Evolutionary conservation across 106 monocot genomes (phyloP), one percentile per base, ranked within the genome.

Genomic region (Dendrobium chrysotoxum): DNA sequence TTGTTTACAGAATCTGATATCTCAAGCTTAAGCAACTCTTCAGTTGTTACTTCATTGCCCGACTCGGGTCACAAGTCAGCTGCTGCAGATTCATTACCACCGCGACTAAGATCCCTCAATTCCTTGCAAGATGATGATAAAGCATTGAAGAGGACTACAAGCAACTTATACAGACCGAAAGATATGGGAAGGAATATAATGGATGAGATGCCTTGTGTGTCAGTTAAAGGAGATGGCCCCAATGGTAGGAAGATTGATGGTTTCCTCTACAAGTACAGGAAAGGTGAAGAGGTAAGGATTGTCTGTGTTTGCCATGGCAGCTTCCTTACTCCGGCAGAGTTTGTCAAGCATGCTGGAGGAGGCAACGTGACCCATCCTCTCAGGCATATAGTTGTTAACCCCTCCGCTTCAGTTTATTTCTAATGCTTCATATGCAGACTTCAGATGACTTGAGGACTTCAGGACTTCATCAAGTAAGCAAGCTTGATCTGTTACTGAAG

Each of bases 291-390:
- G 53, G 84, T 84, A 28, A 84, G 87, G 76, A 87, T 87, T 13
- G 82, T 87, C 2, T 87, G 87, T 53, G 82, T 87, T n/a, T 87
- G 87, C 75, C 84, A 84, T 40, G 87, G 87, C n/a, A 87, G 46
- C 25, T 87, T 87, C 87, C 75, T 84, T 21, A 84, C 87, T 2
- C 87, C 87, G 6, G 87, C 87, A 0, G 87, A 87, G 81, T 87
- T 87, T 28, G 84, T 87, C 25, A 84, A 78, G 81, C 87, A 87
- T 23, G 87, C 87, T 0, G 87, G 87, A 50, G 87, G 87, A 2
- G 84, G 87, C n/a, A 84, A 87, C 71, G 87, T 87, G 0, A 67
- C 46, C 28, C 75, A 87, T 64, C 87, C 87, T 30, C 87, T 87
- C 28, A 79, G 79, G 68, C 87, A 87, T 47, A 87, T 87, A 31